These are phyloP conservation scores for Pelagophyceae sp. DNA, from an alignment of 352 stramenopile genomes.

Conservation along the genomic window DNA sequence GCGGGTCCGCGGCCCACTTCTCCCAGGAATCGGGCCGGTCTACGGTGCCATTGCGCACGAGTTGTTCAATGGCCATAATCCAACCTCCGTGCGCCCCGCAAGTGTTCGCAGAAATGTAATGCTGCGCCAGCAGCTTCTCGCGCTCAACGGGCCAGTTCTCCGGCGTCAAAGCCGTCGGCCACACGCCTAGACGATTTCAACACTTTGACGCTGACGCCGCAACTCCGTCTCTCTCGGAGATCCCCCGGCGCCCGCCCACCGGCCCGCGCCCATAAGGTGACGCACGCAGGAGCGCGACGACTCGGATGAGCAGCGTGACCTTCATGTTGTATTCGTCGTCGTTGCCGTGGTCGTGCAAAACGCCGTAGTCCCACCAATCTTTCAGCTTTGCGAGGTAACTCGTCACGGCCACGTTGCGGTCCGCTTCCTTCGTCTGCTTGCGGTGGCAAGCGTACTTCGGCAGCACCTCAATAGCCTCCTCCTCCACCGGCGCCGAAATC, in stretches of 20 bases:
- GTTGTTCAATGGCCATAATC: neutral
- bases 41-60: neutral
- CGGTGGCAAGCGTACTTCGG: slow-evolving; percentile 1
- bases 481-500: too few relatives aligned
- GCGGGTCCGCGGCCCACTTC: neutral
- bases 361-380: neutral
- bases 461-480: neutral
- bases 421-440: neutral
- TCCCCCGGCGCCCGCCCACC: too few relatives aligned
- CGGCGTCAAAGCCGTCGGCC: neutral
- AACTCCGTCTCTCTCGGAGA: too few relatives aligned
- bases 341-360: neutral
- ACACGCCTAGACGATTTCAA: too few relatives aligned
- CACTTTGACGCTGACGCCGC: too few relatives aligned
- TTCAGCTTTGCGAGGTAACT: neutral
- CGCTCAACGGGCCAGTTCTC: neutral
- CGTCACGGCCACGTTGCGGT: neutral
- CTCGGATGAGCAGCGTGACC: neutral
- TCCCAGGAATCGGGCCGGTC: neutral
- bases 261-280: too few relatives aligned
- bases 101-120: neutral
- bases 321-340: neutral
- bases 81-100: neutral
- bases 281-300: neutral
- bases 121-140: neutral